Evolutionary conservation across 306 rosid species (phyloP).

Genomic region (Vigna nakashimae): DNA sequence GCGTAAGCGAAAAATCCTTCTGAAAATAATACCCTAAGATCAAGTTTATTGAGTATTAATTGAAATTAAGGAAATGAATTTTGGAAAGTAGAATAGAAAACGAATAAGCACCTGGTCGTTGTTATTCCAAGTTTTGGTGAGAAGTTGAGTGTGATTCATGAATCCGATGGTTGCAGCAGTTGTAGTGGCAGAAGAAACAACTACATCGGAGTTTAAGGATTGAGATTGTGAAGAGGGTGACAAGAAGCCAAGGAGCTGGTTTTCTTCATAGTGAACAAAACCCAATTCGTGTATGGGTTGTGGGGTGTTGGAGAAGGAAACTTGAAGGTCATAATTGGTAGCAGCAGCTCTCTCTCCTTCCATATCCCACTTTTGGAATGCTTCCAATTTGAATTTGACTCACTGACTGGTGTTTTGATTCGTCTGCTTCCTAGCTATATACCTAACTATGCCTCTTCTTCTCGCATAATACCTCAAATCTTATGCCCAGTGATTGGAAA

Average conservation of each 20-base stretch:
- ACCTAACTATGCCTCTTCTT: background rate
- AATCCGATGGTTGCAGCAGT: constrained; percentile 48
- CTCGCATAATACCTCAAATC: background rate
- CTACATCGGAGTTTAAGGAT: background rate
- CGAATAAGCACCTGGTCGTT: constrained; percentile 57
- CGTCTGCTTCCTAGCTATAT: constrained; percentile 18
- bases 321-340: constrained; percentile 62
- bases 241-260: constrained; percentile 75
- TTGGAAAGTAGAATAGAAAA: background rate
- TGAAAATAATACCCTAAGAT: constrained; percentile 35
- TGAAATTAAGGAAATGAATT: background rate
- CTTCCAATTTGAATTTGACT: background rate
- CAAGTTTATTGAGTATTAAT: background rate
- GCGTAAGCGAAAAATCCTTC: background rate
- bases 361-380: constrained; percentile 50
- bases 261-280: constrained; percentile 71
- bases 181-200: background rate
- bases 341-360: constrained; percentile 59
- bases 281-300: constrained; percentile 66
- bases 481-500: background rate
- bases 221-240: constrained; percentile 56
- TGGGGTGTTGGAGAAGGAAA: constrained; percentile 60
- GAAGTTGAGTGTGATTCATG: constrained; percentile 49
- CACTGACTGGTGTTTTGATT: background rate
- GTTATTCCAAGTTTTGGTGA: constrained; percentile 63